Evolutionary conservation across 306 rosid genomes (phyloP).

Genomic region (Aeschynomene evenia): DNA sequence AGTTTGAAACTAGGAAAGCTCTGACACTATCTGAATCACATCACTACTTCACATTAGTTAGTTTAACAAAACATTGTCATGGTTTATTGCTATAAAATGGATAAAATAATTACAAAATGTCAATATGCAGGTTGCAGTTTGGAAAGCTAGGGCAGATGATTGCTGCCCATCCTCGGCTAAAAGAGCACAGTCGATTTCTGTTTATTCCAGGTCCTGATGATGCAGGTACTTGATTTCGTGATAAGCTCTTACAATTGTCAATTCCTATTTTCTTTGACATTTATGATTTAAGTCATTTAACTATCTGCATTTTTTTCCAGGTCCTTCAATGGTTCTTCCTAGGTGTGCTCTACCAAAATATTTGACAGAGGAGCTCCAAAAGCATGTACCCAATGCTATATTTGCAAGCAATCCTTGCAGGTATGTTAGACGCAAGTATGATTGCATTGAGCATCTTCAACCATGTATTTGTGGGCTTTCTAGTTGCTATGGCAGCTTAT

Average conservation of each 20-base stretch:
- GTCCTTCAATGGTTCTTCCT: conserved; percentile 75
- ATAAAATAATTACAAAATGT: conserved; percentile 23
- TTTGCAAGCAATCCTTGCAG: conserved; percentile 97
- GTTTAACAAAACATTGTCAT: background rate
- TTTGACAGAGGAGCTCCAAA: conserved; percentile 78
- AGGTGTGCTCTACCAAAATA: conserved; percentile 77
- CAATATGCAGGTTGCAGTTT: conserved; percentile 64
- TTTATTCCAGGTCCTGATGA: conserved; percentile 97
- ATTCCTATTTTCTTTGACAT: conserved; percentile 3
- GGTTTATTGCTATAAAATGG: background rate
- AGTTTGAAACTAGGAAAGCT: conserved; percentile 20
- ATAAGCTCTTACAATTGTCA: background rate
- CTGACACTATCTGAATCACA: background rate
- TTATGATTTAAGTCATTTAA: conserved; percentile 11
- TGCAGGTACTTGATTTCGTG: conserved; percentile 58
- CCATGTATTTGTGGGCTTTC: conserved; percentile 2
- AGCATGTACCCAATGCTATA: conserved; percentile 73
- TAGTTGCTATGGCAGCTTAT: conserved; percentile 18
- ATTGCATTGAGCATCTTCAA: conserved; percentile 8
- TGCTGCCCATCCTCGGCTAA: conserved; percentile 67
- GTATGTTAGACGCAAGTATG: conserved; percentile 35
- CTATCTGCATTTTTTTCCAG: conserved; percentile 35
- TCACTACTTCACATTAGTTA: conserved; percentile 1
- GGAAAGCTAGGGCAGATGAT: conserved; percentile 82
- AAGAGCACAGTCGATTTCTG: conserved; percentile 68